Percentiles rank a stretch among this genome's conserved stretches.
Conservation (phyloP, 176 grass and related monocot genomes). For the Leersia perrieri region DNA sequence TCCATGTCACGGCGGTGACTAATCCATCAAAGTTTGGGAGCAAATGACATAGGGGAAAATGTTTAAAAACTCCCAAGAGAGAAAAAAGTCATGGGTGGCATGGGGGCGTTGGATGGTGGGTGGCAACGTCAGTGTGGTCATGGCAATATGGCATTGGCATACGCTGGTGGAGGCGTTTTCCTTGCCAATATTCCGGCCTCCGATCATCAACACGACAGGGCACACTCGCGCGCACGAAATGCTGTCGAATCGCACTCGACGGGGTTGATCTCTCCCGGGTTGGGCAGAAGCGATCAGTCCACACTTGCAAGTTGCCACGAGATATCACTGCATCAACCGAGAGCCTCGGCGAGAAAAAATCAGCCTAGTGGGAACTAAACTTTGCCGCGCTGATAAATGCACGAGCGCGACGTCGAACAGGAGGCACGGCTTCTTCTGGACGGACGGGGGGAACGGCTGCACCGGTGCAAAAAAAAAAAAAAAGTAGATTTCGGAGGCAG, state of each 20-base stretch:
- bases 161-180: neutral
- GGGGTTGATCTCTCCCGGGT: neutral
- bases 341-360: neutral
- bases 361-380: slow-evolving; percentile 20
- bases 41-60: neutral
- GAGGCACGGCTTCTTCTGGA: slow-evolving; percentile 17
- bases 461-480: neutral
- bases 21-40: neutral
- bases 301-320: neutral
- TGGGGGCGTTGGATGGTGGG: neutral
- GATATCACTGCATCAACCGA: neutral
- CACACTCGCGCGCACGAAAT: slow-evolving; percentile 5
- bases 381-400: slow-evolving; percentile 18
- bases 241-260: neutral
- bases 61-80: neutral
- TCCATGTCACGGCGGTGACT: slow-evolving; percentile 13
- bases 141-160: neutral
- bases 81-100: neutral
- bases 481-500: neutral
- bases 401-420: slow-evolving; percentile 31
- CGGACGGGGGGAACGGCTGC: slow-evolving; percentile 9
- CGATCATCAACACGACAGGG: neutral
- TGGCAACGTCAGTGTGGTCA: slow-evolving; percentile 20
- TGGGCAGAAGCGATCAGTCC: neutral
- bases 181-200: neutral